Evolutionary conservation across 768 basidiomycete species (phyloP).

Genomic region (Mycena crocata): DNA sequence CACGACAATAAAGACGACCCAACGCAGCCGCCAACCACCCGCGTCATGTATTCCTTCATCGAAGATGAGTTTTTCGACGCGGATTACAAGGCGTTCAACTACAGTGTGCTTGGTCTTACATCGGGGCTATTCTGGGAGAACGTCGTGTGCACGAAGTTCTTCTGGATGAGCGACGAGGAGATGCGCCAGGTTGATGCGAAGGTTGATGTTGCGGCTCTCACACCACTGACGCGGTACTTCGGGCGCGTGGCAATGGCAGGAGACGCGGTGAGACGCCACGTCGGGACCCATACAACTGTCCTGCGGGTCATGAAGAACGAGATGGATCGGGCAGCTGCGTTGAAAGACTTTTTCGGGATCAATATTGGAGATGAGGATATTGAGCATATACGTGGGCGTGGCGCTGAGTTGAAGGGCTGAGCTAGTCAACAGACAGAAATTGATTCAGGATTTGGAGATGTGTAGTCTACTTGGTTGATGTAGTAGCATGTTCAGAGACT

Average conservation of each 20-base stretch:
- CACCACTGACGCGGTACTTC: slow-evolving; percentile 22
- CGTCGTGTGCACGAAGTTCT: slow-evolving; percentile 27
- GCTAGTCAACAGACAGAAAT: no score
- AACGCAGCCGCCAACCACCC: slow-evolving; percentile 5
- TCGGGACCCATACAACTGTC: slow-evolving; percentile 21
- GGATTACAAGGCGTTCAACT: slow-evolving; percentile 29
- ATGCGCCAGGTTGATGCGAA: slow-evolving; percentile 11
- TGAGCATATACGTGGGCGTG: slow-evolving; percentile 18
- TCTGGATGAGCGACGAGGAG: slow-evolving; percentile 31
- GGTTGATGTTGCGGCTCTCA: slow-evolving; percentile 2
- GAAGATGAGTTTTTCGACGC: slow-evolving; percentile 39
- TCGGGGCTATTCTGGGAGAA: slow-evolving; percentile 30
- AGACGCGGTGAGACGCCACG: slow-evolving; percentile 19
- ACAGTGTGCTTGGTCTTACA: slow-evolving; percentile 16
- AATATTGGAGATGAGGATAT: slow-evolving; percentile 14
- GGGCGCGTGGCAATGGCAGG: slow-evolving; percentile 28
- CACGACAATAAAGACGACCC: slow-evolving; percentile 7
- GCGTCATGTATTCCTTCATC: slow-evolving; percentile 37
- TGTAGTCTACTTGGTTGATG: no score
- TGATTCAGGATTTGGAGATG: no score
- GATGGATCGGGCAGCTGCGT: slow-evolving; percentile 23
- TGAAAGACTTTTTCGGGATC: slow-evolving; percentile 28
- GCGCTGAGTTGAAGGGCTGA: slow-evolving; percentile 24
- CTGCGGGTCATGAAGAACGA: slow-evolving; percentile 24
- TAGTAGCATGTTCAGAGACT: no score